These are phyloP conservation scores for Helminthosporium solani DNA, from an alignment of 2,329 filamentous ascomycete genomes.

Conservation along the genomic window DNA sequence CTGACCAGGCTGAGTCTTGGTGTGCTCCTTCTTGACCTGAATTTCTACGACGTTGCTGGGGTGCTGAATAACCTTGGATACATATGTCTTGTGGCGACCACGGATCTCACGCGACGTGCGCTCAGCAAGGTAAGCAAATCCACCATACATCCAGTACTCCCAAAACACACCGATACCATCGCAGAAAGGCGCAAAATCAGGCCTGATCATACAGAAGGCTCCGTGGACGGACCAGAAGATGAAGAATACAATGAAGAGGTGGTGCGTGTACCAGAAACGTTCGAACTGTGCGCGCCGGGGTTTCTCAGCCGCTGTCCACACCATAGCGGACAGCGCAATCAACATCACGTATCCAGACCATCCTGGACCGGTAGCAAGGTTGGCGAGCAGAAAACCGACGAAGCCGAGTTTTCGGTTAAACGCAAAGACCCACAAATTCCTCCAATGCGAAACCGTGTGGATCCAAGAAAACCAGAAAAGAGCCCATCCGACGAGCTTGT, in stretches of 20 bases:
- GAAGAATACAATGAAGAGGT: conserved; percentile 86
- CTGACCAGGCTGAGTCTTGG: conserved; percentile 76
- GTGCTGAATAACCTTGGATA: conserved; percentile 87
- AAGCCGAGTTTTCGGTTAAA: conserved; percentile 73
- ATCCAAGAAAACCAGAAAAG: conserved; percentile 88
- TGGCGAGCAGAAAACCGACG: conserved; percentile 74
- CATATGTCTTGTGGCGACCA: conserved; percentile 79
- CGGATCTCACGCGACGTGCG: conserved; percentile 75
- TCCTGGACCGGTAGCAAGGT: conserved; percentile 76
- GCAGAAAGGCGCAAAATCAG: conserved; percentile 78
- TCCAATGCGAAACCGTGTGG: conserved; percentile 83
- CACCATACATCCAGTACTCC: conserved; percentile 87
- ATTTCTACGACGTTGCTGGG: conserved; percentile 88
- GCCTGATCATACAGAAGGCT: conserved; percentile 87
- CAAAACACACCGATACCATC: conserved; percentile 77
- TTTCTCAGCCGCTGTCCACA: conserved; percentile 74
- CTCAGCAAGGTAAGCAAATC: conserved; percentile 78
- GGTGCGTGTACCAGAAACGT: conserved; percentile 88
- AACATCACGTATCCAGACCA: conserved; percentile 89
- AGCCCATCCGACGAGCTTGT: conserved; percentile 81
- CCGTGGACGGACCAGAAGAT: conserved; percentile 90
- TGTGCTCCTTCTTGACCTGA: conserved; percentile 87
- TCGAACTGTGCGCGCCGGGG: conserved; percentile 79
- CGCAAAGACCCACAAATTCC: conserved; percentile 78
- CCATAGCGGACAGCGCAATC: conserved; percentile 74